phyloP scores from a whole-genome alignment of 805 yeast species.

The Lachancea cidri region DNA sequence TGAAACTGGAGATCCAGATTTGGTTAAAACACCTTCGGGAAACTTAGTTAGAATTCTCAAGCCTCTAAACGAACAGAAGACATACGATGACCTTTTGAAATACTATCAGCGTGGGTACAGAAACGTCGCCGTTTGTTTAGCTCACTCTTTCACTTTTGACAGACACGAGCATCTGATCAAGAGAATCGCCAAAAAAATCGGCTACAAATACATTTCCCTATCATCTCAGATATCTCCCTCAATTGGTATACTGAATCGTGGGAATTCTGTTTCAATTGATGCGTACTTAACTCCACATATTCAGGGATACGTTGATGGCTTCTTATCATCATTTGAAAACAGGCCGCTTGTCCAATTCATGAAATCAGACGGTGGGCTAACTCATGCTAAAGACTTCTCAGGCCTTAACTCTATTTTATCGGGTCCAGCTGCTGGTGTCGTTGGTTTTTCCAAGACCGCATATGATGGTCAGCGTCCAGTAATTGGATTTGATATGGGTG shows the following conservation, averaged over 20 bases:
- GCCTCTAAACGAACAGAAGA: neutral
- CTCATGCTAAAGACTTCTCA: constrained; percentile 75
- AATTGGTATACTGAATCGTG: constrained; percentile 71
- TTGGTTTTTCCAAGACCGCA: constrained; percentile 85
- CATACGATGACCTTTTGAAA: neutral
- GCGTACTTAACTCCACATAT: constrained; percentile 81
- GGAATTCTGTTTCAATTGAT: constrained; percentile 75
- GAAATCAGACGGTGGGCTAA: constrained; percentile 96
- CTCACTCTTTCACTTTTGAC: constrained; percentile 71
- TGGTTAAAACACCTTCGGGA: neutral
- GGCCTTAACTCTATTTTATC: constrained; percentile 86
- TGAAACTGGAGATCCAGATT: too few relatives aligned
- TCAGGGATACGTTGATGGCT: constrained; percentile 54
- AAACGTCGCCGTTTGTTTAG: constrained; percentile 56
- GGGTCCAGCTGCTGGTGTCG: constrained; percentile 98
- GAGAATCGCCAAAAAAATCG: constrained; percentile 54
- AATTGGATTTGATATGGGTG: constrained; percentile 88
- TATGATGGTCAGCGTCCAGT: constrained; percentile 57
- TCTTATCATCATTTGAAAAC: constrained; percentile 55
- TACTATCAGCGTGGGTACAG: neutral
- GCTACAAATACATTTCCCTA: constrained; percentile 63
- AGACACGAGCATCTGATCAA: constrained; percentile 62
- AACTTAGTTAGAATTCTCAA: neutral
- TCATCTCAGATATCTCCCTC: constrained; percentile 70
- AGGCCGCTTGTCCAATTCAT: constrained; percentile 66